Base-by-base conservation (phyloP, 1,284 basidiomycete species). In the Bondarzewia mesenterica region DNA sequence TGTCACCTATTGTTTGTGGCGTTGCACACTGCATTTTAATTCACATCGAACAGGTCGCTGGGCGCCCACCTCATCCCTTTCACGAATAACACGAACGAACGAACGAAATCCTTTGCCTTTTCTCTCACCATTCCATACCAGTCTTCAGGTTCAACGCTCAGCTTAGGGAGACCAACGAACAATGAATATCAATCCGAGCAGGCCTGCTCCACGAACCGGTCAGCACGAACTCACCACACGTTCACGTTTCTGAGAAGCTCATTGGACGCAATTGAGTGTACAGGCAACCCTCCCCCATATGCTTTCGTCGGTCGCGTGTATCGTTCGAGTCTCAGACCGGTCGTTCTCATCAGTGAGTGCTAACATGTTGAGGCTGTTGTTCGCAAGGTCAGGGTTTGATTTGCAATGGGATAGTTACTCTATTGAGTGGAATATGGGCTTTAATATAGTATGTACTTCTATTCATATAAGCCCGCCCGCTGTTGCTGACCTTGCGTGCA, bases 221-320 rank as follows among this genome's bases (percentile, higher is more conserved):
- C 12, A 32, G 29, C n/a, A n/a, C n/a, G n/a, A n/a, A n/a, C n/a
- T n/a, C n/a, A n/a, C n/a, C n/a, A n/a, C n/a, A n/a, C n/a, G n/a
- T n/a, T n/a, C n/a, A n/a, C n/a, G n/a, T n/a, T n/a, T n/a, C n/a
- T n/a, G n/a, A n/a, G n/a, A n/a, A n/a, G n/a, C n/a, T n/a, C n/a
- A n/a, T n/a, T n/a, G n/a, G n/a, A 10, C n/a, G 10, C 6, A n/a
- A 8, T 32, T 10, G 10, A n/a, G 29, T n/a, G 12, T 15, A 27
- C 50, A 80, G 80, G 70, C 15, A 60, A 72, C 29, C 78, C 78
- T 7, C 77, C 79, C 7, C 65, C 78, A 2, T 84, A 82, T 62
- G 69, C 74, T 15, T 75, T 79, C 58, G 72, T 81, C n/a, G 69
- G 67, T 22, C 69, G 74, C 50, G 60, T 80, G 20, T 83, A 81